phyloP scores from a whole-genome alignment of 352 stramenopile species.

The Phytophthora pluvialis region DNA sequence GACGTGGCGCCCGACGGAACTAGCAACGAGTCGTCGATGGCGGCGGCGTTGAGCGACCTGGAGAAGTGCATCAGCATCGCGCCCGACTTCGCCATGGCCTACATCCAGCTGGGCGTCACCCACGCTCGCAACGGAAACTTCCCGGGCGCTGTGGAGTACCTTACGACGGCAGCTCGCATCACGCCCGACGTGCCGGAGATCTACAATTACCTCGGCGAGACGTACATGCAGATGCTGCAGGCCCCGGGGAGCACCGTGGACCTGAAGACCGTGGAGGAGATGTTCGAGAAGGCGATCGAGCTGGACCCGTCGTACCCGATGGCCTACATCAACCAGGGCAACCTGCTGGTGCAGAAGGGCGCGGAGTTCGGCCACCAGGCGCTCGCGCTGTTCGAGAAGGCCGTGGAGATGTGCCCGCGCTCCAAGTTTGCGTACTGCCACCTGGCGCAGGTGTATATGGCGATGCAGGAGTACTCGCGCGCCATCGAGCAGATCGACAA shows the following conservation, averaged over 20 bases:
- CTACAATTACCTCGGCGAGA: conserved; percentile 89
- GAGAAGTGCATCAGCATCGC: conserved; percentile 74
- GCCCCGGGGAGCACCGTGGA: conserved; percentile 53
- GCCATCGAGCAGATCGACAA: conserved; percentile 86
- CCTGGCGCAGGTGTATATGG: conserved; percentile 86
- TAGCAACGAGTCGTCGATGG: conserved; percentile 61
- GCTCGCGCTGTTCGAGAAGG: conserved; percentile 78
- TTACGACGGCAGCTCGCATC: conserved; percentile 65
- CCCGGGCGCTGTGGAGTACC: conserved; percentile 70
- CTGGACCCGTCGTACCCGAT: conserved; percentile 85
- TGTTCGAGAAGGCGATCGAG: conserved; percentile 85
- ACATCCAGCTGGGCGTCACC: conserved; percentile 83
- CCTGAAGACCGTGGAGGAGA: conserved; percentile 65
- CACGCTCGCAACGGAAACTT: conserved; percentile 79
- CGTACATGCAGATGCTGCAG: conserved; percentile 87
- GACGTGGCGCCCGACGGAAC: conserved; percentile 62
- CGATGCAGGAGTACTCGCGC: conserved; percentile 81
- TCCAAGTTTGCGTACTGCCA: conserved; percentile 89
- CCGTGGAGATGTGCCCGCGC: conserved; percentile 75
- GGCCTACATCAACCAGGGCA: conserved; percentile 89
- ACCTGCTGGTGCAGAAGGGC: conserved; percentile 79
- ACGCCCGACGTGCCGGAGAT: conserved; percentile 81
- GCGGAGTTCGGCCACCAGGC: conserved; percentile 73
- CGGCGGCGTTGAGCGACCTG: conserved; percentile 63
- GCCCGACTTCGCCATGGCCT: conserved; percentile 83